Conservation (phyloP, 352 stramenopile genomes). For the Phytopythium boreale region DNA sequence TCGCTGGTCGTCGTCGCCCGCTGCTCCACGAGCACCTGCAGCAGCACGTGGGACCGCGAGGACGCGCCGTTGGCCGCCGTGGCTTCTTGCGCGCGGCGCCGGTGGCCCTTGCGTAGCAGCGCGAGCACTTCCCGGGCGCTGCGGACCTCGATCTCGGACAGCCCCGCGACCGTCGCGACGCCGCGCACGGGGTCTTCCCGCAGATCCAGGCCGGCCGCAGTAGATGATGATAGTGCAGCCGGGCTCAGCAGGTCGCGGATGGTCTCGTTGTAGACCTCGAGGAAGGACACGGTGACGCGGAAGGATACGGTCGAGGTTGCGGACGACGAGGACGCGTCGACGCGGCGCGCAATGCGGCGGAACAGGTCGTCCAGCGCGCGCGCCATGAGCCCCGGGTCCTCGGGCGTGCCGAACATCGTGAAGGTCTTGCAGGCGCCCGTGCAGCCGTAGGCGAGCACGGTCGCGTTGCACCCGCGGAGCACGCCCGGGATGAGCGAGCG, state of each 20-base stretch:
- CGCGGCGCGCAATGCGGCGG: constrained; percentile 40
- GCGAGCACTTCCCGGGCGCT: constrained; percentile 85
- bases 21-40: constrained; percentile 84
- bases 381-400: constrained; percentile 88
- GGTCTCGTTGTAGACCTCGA: constrained; percentile 94
- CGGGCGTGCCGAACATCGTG: constrained; percentile 86
- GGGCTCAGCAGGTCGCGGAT: constrained; percentile 83
- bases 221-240: constrained; percentile 15
- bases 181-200: constrained; percentile 86
- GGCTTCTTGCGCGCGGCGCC: constrained; percentile 83
- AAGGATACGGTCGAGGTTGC: constrained; percentile 36
- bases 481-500: constrained; percentile 87
- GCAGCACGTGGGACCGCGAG: constrained; percentile 87
- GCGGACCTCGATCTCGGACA: constrained; percentile 82
- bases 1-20: constrained; percentile 15
- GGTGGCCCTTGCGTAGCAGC: constrained; percentile 83
- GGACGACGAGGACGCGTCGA: constrained; percentile 2
- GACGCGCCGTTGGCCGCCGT: constrained; percentile 88
- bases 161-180: constrained; percentile 65
- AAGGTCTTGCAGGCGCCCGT: constrained; percentile 90
- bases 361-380: constrained; percentile 87
- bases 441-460: constrained; percentile 90
- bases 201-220: constrained; percentile 58
- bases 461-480: constrained; percentile 89
- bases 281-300: constrained; percentile 81